phyloP scores from a whole-genome alignment of 257 asterid species.

The Marsdenia floribunda region DNA sequence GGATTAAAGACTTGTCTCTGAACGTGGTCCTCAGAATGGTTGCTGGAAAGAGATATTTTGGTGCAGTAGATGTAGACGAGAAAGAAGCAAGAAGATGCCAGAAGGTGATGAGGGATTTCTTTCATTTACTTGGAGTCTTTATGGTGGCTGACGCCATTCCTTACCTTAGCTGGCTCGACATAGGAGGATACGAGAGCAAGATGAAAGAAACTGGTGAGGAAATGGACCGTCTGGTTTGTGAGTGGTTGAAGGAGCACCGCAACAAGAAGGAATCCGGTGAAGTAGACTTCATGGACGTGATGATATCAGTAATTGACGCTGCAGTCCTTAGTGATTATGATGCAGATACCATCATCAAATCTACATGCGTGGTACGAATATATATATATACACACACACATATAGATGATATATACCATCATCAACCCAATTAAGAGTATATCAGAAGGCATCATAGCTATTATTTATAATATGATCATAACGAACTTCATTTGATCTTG shows the following conservation, averaged over 20 bases:
- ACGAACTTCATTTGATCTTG: neutral
- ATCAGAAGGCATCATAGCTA: too few relatives aligned
- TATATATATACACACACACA: too few relatives aligned
- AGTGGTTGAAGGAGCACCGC: conserved; percentile 32
- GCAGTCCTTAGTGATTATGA: conserved; percentile 10
- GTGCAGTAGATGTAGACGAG: neutral
- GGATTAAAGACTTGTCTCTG: conserved; percentile 23
- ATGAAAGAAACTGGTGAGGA: conserved; percentile 27
- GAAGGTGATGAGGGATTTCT: conserved; percentile 20
- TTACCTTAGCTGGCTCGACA: conserved; percentile 23
- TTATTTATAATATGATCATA: too few relatives aligned
- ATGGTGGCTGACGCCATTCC: conserved; percentile 26
- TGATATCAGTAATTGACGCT: conserved; percentile 39
- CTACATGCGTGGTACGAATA: conserved; percentile 26
- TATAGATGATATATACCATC: too few relatives aligned
- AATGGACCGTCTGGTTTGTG: conserved; percentile 22
- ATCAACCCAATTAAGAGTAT: too few relatives aligned
- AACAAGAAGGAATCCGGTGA: conserved; percentile 15
- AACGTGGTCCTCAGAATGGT: conserved; percentile 24
- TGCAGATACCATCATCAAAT: conserved; percentile 24
- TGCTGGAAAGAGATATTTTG: conserved; percentile 21
- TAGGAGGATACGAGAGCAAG: conserved; percentile 28
- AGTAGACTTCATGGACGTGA: conserved; percentile 48
- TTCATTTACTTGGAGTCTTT: conserved; percentile 16
- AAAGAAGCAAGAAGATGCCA: conserved; percentile 17